Evolutionary conservation across 73 alveolate species (phyloP).

Genomic region (Symbiodinium pilosum): DNA sequence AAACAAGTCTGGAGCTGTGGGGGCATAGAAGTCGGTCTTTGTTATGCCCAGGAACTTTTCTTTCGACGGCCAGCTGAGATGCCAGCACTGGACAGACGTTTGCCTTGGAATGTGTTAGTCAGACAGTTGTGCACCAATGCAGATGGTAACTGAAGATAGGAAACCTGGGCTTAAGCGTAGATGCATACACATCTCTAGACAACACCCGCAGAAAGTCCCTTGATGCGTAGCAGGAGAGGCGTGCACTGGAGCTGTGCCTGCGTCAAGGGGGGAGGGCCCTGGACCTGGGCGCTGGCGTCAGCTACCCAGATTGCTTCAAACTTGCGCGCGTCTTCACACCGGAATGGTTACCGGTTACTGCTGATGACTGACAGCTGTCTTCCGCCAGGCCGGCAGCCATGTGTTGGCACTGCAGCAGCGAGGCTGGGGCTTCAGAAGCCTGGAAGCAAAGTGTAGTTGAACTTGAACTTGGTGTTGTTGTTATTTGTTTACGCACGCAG

Average conservation of each 20-base stretch:
- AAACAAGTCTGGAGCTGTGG: no score
- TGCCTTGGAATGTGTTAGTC: background rate
- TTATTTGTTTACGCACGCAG: no score
- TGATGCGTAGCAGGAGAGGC: constrained; percentile 28
- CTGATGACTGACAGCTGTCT: background rate
- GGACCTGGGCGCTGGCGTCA: constrained; percentile 77
- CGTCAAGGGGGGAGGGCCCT: constrained; percentile 21
- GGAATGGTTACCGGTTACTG: background rate
- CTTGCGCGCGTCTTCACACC: no score
- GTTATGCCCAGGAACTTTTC: constrained; percentile 85
- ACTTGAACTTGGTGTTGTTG: no score
- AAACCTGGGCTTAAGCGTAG: no score
- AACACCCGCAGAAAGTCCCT: no score
- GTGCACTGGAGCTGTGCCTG: constrained; percentile 62
- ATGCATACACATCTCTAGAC: no score
- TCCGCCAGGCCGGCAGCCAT: constrained; percentile 69
- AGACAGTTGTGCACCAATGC: no score
- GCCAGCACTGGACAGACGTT: constrained; percentile 53
- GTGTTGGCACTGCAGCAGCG: constrained; percentile 44
- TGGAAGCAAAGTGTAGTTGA: no score
- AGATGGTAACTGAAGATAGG: no score
- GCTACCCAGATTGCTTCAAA: background rate
- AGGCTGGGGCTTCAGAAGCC: background rate
- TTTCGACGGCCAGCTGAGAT: constrained; percentile 54
- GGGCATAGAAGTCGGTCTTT: no score